phyloP scores from a whole-genome alignment of 495 filamentous ascomycete genomes.

The Penicillium daleae region DNA sequence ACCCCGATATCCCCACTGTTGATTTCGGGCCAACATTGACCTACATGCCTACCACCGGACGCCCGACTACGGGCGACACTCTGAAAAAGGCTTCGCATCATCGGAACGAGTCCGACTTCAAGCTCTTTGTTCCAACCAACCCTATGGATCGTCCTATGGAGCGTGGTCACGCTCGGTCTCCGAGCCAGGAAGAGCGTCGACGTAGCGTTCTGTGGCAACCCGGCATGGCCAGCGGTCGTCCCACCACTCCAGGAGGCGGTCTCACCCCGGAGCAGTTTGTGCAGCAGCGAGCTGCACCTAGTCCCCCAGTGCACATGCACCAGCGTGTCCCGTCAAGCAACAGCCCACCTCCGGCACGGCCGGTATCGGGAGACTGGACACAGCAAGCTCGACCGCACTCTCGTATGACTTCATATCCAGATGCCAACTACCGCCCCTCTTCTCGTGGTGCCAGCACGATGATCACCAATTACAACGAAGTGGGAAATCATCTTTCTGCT shows the following conservation, averaged over 20 bases:
- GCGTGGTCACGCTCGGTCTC: constrained; percentile 40
- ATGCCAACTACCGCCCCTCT: constrained; percentile 50
- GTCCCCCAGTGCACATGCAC: constrained; percentile 55
- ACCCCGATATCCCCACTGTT: constrained; percentile 68
- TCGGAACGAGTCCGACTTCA: constrained; percentile 45
- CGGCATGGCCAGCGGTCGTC: constrained; percentile 55
- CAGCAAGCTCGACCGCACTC: constrained; percentile 51
- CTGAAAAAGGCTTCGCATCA: constrained; percentile 42
- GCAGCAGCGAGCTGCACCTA: constrained; percentile 73
- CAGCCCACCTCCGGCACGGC: constrained; percentile 48
- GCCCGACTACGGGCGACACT: constrained; percentile 44
- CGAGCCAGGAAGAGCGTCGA: constrained; percentile 52
- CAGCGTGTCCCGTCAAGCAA: constrained; percentile 59
- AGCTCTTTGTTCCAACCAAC: constrained; percentile 29
- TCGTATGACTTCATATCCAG: constrained; percentile 40
- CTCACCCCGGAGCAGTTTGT: constrained; percentile 80
- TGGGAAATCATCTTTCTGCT: constrained; percentile 77
- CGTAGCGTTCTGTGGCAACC: constrained; percentile 82
- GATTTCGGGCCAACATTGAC: constrained; percentile 85
- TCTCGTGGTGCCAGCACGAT: constrained; percentile 53
- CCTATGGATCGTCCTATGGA: constrained; percentile 38
- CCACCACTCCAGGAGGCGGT: constrained; percentile 48
- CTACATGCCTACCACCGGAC: constrained; percentile 59
- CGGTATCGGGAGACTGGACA: constrained; percentile 61
- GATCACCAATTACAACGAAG: constrained; percentile 53